Percentiles rank a stretch among this genome's conserved stretches.
Evolutionary conservation across 1,139 yeast genomes (phyloP).

Genomic region (Debaryomycetaceae sp.): DNA sequence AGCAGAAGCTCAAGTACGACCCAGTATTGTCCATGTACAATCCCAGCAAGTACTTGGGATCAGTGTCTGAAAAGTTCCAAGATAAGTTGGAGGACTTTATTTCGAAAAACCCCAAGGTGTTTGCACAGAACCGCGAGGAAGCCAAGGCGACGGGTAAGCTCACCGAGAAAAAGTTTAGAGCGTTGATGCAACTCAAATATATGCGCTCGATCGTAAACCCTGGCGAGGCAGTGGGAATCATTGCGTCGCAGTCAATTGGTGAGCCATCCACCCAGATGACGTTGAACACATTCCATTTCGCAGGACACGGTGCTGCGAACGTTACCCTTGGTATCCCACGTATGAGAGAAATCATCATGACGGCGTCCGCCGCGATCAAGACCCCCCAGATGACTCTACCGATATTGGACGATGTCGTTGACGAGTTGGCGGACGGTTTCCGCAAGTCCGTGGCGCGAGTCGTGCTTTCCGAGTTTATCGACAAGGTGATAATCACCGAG

Average conservation of each 20-base stretch:
- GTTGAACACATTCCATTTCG: conserved; percentile 97
- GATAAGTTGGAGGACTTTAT: conserved; percentile 66
- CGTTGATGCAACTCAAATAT: conserved; percentile 95
- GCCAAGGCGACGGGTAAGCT: conserved; percentile 39
- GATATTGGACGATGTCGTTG: conserved; percentile 63
- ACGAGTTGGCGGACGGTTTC: conserved; percentile 84
- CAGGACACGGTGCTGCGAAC: conserved; percentile 99
- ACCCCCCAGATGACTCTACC: conserved; percentile 99
- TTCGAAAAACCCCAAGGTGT: conserved; percentile 38
- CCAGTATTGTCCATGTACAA: conserved; percentile 80
- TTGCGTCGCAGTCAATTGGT: conserved; percentile 97
- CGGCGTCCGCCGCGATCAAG: conserved; percentile 88
- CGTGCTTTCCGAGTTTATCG: conserved; percentile 79
- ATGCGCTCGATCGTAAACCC: conserved; percentile 94
- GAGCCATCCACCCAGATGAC: conserved; percentile 99
- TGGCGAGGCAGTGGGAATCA: conserved; percentile 97
- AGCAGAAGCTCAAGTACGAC: conserved; percentile 60
- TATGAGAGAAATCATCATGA: conserved; percentile 99
- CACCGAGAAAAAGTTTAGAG: conserved; percentile 82
- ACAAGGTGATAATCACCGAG: conserved; percentile 77
- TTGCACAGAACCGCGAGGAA: conserved; percentile 42
- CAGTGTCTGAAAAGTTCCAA: conserved; percentile 87
- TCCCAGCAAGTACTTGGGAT: conserved; percentile 84
- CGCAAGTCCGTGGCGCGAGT: conserved; percentile 85
- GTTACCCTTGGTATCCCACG: conserved; percentile 99